phyloP scores from a whole-genome alignment of 768 basidiomycete species.

The Pisolithus microcarpus region DNA sequence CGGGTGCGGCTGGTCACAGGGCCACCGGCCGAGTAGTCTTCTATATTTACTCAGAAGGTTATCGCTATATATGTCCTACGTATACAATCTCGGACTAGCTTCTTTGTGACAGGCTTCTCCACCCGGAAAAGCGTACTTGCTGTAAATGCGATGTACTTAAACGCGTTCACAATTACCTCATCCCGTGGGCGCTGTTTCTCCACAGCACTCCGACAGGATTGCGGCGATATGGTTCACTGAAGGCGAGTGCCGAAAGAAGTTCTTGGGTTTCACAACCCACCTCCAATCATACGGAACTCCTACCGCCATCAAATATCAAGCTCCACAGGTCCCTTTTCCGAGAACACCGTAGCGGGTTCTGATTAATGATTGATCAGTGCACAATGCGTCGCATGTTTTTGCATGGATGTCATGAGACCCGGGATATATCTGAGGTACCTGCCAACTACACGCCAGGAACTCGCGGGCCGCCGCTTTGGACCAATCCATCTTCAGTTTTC shows the following conservation, averaged over 20 bases:
- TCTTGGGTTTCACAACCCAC: background rate
- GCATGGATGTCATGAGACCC: background rate
- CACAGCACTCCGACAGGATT: conserved; percentile 2
- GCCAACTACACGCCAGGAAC: background rate
- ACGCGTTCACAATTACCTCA: conserved; percentile 1
- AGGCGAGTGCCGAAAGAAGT: background rate
- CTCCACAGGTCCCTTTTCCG: background rate
- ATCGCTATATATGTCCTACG: background rate
- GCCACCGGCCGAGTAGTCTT: background rate
- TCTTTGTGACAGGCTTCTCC: background rate
- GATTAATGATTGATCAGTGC: background rate
- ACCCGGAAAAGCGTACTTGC: background rate
- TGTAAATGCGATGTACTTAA: background rate
- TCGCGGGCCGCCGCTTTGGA: background rate
- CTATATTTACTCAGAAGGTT: background rate
- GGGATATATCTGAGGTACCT: background rate
- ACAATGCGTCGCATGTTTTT: background rate
- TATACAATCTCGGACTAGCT: background rate
- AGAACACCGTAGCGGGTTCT: background rate
- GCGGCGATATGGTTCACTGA: background rate
- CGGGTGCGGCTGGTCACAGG: no score
- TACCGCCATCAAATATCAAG: background rate
- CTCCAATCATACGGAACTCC: background rate
- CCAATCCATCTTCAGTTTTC: background rate
- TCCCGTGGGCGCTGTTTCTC: background rate